Evolutionary conservation across 495 filamentous ascomycete genomes (phyloP).

Genomic region (Aspergillus ellipticus): DNA sequence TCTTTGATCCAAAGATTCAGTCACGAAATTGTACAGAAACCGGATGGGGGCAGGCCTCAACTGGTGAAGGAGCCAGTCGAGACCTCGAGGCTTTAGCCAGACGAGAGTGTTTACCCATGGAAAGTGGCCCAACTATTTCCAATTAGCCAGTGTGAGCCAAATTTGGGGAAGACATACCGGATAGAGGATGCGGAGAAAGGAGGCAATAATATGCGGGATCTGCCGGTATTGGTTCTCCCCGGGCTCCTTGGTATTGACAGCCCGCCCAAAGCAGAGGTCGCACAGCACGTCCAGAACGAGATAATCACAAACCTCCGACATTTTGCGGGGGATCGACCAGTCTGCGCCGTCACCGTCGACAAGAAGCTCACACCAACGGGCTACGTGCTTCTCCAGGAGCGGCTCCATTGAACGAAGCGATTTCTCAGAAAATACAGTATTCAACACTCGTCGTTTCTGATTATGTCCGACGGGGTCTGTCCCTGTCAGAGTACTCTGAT

Average conservation of each 20-base stretch:
- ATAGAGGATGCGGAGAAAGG: constrained; percentile 7
- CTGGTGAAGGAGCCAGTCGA: constrained; percentile 1
- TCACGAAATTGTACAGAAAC: constrained; percentile 7
- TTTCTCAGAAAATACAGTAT: constrained; percentile 6
- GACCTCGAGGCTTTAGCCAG: constrained; percentile 7
- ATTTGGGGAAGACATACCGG: not conserved
- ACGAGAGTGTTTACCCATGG: constrained; percentile 7
- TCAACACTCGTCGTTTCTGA: constrained; percentile 6
- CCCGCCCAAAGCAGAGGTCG: constrained; percentile 8
- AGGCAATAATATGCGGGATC: constrained; percentile 10
- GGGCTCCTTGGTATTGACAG: constrained; percentile 5
- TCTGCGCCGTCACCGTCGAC: not conserved
- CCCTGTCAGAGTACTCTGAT: constrained; percentile 4
- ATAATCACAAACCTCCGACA: constrained; percentile 12
- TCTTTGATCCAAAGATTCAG: constrained; percentile 1
- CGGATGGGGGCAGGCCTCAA: not conserved
- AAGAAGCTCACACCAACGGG: constrained; percentile 3
- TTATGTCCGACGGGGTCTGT: constrained; percentile 7
- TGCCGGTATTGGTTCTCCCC: constrained; percentile 6
- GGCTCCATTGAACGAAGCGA: constrained; percentile 5
- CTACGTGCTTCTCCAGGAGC: constrained; percentile 2
- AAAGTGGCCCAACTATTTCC: constrained; percentile 9
- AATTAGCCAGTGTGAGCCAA: not conserved
- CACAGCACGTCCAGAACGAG: constrained; percentile 9
- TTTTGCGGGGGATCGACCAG: constrained; percentile 5